Conservation (phyloP, 768 basidiomycete species). For the Psilocybe cubensis region DNA sequence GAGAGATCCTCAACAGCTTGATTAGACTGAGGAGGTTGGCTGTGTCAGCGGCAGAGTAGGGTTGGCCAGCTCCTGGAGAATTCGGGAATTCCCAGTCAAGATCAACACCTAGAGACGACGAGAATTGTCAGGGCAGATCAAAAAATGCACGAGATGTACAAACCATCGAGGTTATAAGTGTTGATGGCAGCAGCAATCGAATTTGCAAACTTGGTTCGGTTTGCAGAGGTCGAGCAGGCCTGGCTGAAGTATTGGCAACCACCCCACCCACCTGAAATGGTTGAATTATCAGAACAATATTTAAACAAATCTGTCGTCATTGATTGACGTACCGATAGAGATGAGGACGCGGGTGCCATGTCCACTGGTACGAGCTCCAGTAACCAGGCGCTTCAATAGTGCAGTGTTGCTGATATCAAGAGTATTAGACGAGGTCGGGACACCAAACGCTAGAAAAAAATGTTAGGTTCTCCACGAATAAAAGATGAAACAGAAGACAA, state of each 20-base stretch:
- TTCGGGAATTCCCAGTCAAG: constrained; percentile 84
- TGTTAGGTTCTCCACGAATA: neutral
- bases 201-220: constrained; percentile 58
- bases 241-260: constrained; percentile 69
- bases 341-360: constrained; percentile 68
- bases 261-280: constrained; percentile 66
- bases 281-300: constrained; percentile 7
- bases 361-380: constrained; percentile 55
- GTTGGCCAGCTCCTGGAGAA: constrained; percentile 62
- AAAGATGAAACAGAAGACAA: neutral
- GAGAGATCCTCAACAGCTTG: constrained; percentile 52
- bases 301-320: neutral
- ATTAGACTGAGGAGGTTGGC: constrained; percentile 68
- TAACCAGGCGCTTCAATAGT: constrained; percentile 60
- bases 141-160: constrained; percentile 33
- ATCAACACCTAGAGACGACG: constrained; percentile 40
- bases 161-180: constrained; percentile 64
- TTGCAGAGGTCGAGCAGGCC: constrained; percentile 50
- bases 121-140: constrained; percentile 34
- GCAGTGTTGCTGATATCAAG: constrained; percentile 49
- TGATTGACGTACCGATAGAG: constrained; percentile 57
- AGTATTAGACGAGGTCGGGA: constrained; percentile 58
- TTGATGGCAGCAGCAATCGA: constrained; percentile 60
- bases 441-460: constrained; percentile 61
- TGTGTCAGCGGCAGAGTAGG: constrained; percentile 59